Conservation (phyloP, 2,329 filamentous ascomycete genomes). For the Tetracladium maxilliforme region DNA sequence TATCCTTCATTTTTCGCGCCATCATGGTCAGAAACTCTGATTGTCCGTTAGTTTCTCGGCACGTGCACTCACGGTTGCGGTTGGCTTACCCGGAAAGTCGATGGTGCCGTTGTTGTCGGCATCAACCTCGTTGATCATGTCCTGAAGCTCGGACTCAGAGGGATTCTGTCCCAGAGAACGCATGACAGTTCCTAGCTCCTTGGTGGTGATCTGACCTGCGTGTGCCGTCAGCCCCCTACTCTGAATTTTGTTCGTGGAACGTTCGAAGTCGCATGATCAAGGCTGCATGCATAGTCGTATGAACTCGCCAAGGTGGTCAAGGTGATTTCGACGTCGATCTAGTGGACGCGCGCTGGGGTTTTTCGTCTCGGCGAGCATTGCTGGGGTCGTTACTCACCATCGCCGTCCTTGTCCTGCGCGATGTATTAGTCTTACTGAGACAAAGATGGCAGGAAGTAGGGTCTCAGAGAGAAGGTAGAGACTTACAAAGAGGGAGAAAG, state of each 20-base stretch:
- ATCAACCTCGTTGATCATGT: conserved; percentile 91
- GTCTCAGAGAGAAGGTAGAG: conserved; percentile 6
- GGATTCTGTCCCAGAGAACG: conserved; percentile 81
- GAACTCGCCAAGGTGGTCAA: conserved; percentile 1
- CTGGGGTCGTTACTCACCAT: conserved; percentile 56
- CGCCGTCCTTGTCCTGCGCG: conserved; percentile 71
- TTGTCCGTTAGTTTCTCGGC: conserved; percentile 14
- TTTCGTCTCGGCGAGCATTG: too few species aligned
- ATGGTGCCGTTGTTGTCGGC: conserved; percentile 89
- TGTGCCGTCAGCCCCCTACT: neutral
- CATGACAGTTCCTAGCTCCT: conserved; percentile 84
- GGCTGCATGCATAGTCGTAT: neutral
- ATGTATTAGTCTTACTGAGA: conserved; percentile 10
- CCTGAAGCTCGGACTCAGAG: conserved; percentile 78
- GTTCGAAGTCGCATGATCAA: neutral
- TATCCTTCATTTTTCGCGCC: conserved; percentile 90
- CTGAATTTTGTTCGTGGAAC: too few species aligned
- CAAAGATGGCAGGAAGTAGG: conserved; percentile 6
- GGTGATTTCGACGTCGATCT: conserved; percentile 1
- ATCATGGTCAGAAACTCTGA: conserved; percentile 86
- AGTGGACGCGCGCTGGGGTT: neutral
- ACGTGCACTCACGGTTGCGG: neutral
- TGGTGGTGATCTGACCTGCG: conserved; percentile 78
- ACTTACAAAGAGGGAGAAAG: conserved; percentile 99
- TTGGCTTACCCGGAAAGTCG: conserved; percentile 65